Conservation (phyloP, 345 rosid species). For the Gossypium arboreum region DNA sequence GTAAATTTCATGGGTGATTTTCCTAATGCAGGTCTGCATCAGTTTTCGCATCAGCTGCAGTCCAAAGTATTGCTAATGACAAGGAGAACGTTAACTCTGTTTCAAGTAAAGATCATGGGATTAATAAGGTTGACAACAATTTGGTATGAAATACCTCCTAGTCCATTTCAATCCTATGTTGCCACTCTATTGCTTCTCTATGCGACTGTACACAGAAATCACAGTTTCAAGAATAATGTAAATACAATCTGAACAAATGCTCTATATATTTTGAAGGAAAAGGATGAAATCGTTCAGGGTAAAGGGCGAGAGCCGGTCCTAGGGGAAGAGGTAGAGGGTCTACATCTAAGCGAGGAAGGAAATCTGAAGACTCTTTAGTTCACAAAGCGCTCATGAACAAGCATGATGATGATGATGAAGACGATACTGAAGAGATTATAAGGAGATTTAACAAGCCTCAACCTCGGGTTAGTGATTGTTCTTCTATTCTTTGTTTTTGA, state of each 20-base stretch:
- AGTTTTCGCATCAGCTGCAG: conserved; percentile 51
- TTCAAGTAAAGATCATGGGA: conserved; percentile 67
- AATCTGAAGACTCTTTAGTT: conserved; percentile 54
- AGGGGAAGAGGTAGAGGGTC: conserved; percentile 68
- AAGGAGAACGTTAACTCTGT: conserved; percentile 72
- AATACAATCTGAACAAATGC: not conserved
- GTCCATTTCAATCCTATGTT: not conserved
- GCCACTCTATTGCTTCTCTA: not conserved
- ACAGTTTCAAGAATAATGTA: not conserved
- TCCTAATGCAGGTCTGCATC: conserved; percentile 53
- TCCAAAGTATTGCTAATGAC: conserved; percentile 46
- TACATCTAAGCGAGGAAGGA: conserved; percentile 72
- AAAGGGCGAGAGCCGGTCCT: conserved; percentile 67
- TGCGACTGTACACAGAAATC: not conserved
- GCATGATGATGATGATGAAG: conserved; percentile 58
- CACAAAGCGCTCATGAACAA: conserved; percentile 54
- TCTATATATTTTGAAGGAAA: conserved; percentile 40
- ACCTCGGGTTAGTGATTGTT: conserved; percentile 55
- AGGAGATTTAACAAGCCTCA: conserved; percentile 56
- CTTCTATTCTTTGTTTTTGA: not conserved
- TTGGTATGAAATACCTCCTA: conserved; percentile 46
- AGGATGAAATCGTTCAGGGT: conserved; percentile 36
- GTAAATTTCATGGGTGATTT: conserved; percentile 19
- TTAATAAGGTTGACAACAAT: conserved; percentile 47
- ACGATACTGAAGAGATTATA: conserved; percentile 44